Evolutionary conservation across 208 protist species (phyloP).

Genomic region (Acanthamoeba culbertsoni): DNA sequence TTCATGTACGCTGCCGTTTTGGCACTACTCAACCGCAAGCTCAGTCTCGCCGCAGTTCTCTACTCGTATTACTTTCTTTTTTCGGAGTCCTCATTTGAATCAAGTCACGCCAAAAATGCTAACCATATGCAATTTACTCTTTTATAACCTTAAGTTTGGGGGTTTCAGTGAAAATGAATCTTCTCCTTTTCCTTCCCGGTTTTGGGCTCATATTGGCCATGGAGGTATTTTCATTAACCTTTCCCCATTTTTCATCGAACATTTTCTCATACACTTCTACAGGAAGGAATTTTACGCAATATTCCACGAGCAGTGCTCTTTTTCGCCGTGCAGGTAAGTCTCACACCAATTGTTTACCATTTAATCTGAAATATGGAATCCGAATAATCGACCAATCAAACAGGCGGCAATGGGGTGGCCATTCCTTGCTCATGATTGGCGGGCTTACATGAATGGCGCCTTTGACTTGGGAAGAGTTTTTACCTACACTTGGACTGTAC

Average conservation of each 20-base stretch:
- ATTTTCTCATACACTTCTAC: background rate
- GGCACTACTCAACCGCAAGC: constrained; percentile 63
- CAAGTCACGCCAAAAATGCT: background rate
- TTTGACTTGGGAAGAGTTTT: constrained; percentile 82
- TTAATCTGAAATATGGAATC: background rate
- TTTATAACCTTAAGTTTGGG: constrained; percentile 77
- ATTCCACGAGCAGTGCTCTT: background rate
- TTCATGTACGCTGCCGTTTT: constrained; percentile 75
- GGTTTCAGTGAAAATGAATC: constrained; percentile 96
- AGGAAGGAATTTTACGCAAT: background rate
- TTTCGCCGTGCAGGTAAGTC: background rate
- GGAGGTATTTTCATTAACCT: background rate
- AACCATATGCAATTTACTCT: background rate
- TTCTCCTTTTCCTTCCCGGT: constrained; percentile 91
- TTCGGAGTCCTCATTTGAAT: background rate
- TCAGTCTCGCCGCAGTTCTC: background rate
- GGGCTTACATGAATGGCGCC: constrained; percentile 77
- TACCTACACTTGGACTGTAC: constrained; percentile 7
- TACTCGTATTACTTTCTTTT: constrained; percentile 33
- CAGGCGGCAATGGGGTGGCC: constrained; percentile 79
- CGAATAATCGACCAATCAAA: background rate
- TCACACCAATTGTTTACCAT: too few species aligned
- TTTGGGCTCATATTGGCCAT: constrained; percentile 84
- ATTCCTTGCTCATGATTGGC: constrained; percentile 77
- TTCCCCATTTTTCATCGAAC: background rate